A percentile compares a stretch with the other conserved stretches of the same genome.
Conservation (phyloP, 2,329 filamentous ascomycete species). For the Aspergillus sp. region DNA sequence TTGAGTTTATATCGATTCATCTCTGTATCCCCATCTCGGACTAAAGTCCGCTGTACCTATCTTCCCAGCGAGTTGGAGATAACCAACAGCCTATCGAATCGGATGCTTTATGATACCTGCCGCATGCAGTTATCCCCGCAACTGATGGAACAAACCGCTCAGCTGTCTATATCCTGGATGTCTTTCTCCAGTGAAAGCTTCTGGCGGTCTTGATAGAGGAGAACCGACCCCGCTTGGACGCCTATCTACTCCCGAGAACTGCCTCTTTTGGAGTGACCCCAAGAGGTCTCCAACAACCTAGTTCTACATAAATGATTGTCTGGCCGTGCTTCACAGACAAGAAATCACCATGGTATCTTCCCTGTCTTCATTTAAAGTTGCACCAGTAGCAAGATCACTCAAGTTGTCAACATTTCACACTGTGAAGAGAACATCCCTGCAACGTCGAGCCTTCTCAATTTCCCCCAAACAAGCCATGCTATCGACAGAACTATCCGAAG, state of each 20-base stretch:
- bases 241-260: conserved; percentile 8
- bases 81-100: no score
- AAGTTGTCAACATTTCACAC: background rate
- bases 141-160: no score
- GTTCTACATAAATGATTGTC: background rate
- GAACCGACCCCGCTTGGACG: conserved; percentile 3
- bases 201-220: no score
- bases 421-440: background rate
- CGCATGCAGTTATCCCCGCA: no score
- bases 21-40: no score
- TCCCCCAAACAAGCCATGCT: conserved; percentile 24
- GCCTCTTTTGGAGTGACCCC: conserved; percentile 2
- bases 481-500: conserved; percentile 43
- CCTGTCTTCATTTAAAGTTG: background rate
- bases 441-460: conserved; percentile 8
- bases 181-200: no score
- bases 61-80: no score
- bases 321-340: no score
- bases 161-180: no score
- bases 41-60: no score
- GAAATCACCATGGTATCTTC: background rate
- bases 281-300: conserved; percentile 3
- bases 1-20: no score
- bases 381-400: conserved; percentile 1
- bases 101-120: no score